Evolutionary conservation across 805 yeast genomes (phyloP).

Genomic region (Starmerella khaoyaiensis): DNA sequence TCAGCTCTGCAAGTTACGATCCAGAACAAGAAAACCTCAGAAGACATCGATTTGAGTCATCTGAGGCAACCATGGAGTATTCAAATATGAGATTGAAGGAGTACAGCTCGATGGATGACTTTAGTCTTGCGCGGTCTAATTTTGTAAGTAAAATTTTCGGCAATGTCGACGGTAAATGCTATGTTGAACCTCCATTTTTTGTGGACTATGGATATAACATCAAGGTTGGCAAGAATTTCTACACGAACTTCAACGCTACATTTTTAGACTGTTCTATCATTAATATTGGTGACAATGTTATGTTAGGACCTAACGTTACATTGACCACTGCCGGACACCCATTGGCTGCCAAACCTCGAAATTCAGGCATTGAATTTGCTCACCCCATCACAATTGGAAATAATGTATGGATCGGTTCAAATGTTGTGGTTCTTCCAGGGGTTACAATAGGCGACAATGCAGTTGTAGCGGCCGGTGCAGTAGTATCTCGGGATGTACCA

Average conservation of each 20-base stretch:
- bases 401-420: constrained; percentile 57
- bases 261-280: constrained; percentile 50
- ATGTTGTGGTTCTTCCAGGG: constrained; percentile 47
- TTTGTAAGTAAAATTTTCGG: constrained; percentile 38
- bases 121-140: constrained; percentile 29
- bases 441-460: constrained; percentile 50
- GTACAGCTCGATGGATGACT: constrained; percentile 22
- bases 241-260: constrained; percentile 41
- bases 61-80: constrained; percentile 26
- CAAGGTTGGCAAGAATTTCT: constrained; percentile 43
- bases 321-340: constrained; percentile 57
- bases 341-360: constrained; percentile 32
- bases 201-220: constrained; percentile 60
- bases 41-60: constrained; percentile 23
- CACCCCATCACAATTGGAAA: constrained; percentile 46
- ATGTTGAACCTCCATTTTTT: constrained; percentile 44
- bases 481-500: constrained; percentile 47
- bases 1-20: constrained; percentile 39
- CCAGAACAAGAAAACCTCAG: constrained; percentile 24
- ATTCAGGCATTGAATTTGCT: constrained; percentile 43
- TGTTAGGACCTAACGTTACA: constrained; percentile 51
- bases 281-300: constrained; percentile 44
- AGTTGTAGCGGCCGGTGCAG: constrained; percentile 56
- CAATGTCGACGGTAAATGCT: constrained; percentile 30
- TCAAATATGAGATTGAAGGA: constrained; percentile 23